phyloP scores from a whole-genome alignment of 805 yeast species.

The Teunomyces atbi region DNA sequence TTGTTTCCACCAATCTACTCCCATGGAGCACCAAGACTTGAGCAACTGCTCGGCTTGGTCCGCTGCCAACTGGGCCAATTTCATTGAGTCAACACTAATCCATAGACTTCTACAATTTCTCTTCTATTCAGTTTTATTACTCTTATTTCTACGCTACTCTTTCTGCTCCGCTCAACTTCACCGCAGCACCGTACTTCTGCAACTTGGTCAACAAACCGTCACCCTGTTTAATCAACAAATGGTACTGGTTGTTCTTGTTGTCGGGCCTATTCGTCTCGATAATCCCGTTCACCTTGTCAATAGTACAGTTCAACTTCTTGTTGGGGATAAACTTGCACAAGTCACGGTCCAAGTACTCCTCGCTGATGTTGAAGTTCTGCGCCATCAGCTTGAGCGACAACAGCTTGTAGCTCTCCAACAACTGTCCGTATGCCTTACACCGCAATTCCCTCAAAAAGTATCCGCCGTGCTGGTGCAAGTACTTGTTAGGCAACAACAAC shows the following conservation, averaged over 20 bases:
- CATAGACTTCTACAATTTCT: too few species aligned
- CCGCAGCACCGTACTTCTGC: conserved; percentile 97
- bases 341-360: conserved; percentile 83
- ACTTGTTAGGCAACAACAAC: conserved; percentile 60
- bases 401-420: conserved; percentile 91
- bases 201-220: conserved; percentile 88
- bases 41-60: too few species aligned
- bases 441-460: conserved; percentile 90
- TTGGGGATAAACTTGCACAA: conserved; percentile 88
- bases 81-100: too few species aligned
- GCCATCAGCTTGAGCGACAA: conserved; percentile 92
- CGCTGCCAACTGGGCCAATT: too few species aligned
- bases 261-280: conserved; percentile 96
- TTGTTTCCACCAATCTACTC: too few species aligned
- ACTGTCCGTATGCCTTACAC: conserved; percentile 90
- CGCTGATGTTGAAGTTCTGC: conserved; percentile 83
- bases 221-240: conserved; percentile 83
- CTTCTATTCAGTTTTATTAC: neutral
- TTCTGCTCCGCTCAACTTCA: conserved; percentile 90
- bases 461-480: conserved; percentile 73
- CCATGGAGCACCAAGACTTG: too few species aligned
- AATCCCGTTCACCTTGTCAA: conserved; percentile 92
- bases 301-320: conserved; percentile 90
- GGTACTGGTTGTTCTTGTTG: conserved; percentile 92
- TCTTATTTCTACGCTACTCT: conserved; percentile 35